Base-by-base conservation (phyloP, 805 yeast species). In the Candida boidinii region DNA sequence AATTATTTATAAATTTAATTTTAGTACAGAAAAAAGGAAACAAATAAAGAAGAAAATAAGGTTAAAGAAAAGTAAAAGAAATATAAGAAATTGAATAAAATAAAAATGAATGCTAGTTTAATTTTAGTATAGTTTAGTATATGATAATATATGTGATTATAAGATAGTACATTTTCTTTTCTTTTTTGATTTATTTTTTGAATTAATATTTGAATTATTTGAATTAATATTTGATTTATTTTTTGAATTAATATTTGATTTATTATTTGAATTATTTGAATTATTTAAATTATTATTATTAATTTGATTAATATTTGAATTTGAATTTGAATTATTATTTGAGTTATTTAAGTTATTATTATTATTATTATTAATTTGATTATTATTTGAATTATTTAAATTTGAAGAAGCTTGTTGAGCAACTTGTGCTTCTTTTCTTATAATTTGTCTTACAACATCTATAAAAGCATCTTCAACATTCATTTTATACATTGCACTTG, bases 381-480 rank as follows among this genome's bases (percentile, higher is more conserved):
- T 5, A 22, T 21, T 5, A 27, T 7, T 20, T 20, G 23, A 20
- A 8, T 11, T 11, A n/a, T n/a, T n/a, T 11, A 8, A 8, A 8
- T 11, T 20, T 20, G 23, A 20, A 20, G 7, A 8, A 20, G 7
- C 11, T 16, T 38, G 40, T 11, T 30, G 34, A 4, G 45, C 30
- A 17, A 41, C 43, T 35, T 47, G 54, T n/a, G 53, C 49, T 47
- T 83, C 94, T 41, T 79, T 77, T 45, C 87, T 68, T 71, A 81
- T 84, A 37, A 88, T 85, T 49, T 86, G 95, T 52, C 95, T 74
- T 10, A 88, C 94, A 21, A 85, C 81, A 53, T 84, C 95, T 23
- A 79, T 68, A 48, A 88, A 92, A 0, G 90, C 92, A 48, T 87
- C 94, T 51, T 86, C 94, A 20, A 90, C 94, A 49, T 86, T 85